These are phyloP conservation scores for Dorcoceras hygrometricum DNA, from an alignment of 257 asterid species.

Conservation along the genomic window DNA sequence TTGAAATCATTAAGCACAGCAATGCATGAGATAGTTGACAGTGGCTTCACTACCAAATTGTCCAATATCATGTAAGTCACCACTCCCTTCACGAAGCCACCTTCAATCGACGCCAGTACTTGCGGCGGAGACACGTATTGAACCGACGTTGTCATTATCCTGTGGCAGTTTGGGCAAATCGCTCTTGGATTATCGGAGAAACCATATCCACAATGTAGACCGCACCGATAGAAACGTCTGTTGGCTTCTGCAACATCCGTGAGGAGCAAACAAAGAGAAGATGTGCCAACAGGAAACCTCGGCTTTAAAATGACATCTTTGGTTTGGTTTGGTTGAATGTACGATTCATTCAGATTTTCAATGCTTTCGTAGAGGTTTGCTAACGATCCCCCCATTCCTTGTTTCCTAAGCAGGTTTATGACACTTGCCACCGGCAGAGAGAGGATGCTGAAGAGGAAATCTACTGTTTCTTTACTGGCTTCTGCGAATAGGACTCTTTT, in stretches of 20 bases:
- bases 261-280: conserved; percentile 7
- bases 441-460: conserved; percentile 34
- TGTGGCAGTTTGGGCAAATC: not conserved
- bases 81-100: conserved; percentile 25
- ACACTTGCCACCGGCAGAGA: conserved; percentile 18
- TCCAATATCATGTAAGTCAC: conserved; percentile 36
- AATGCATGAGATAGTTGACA: conserved; percentile 31
- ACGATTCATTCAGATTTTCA: conserved; percentile 25
- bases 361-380: conserved; percentile 29
- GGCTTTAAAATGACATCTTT: conserved; percentile 29
- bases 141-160: not conserved
- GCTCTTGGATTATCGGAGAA: conserved; percentile 14
- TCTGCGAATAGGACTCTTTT: conserved; percentile 33
- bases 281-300: not conserved
- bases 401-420: conserved; percentile 17
- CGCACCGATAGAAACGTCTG: conserved; percentile 10
- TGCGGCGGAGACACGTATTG: not conserved
- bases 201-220: accelerated
- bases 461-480: conserved; percentile 31
- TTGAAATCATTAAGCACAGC: conserved; percentile 18
- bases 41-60: conserved; percentile 31
- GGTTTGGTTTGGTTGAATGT: conserved; percentile 14
- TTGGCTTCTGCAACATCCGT: not conserved
- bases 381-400: conserved; percentile 26
- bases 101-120: not conserved